Base-by-base conservation (phyloP, 306 rosid genomes). In the Carpinus viminea region DNA sequence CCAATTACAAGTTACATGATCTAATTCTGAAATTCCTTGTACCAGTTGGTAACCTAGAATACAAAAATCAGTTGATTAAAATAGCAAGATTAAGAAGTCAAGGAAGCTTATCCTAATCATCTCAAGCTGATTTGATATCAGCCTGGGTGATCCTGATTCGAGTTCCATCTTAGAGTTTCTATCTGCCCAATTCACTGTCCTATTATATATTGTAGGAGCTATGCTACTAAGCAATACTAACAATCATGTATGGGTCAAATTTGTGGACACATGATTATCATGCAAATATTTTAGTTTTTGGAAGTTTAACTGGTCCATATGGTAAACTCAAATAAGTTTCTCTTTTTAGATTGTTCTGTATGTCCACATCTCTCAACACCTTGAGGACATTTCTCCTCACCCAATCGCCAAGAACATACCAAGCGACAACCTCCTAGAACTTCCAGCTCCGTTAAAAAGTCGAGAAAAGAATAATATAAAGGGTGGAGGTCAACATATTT, bases 391-490 rank as follows among this genome's bases (percentile, higher is more conserved):
- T 53, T 53, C 21, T 16, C 21, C 8, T 53, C 21, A 53, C 57
- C 57, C 0, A 9, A 53, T 53, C 57, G 62, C 79, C 46, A 66
- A 46, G 74, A 28, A 83, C 15, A 57, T 51, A 65, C 12, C 82
- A 68, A 62, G 57, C 59, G 5, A 76, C 17, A 79, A 79, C 75
- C 56, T 77, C 75, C 74, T 57, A 50, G 51, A 74, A 78, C 80
- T 68, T 76, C 73, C 57, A 73, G 36, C 74, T 76, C 62, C 75
- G 31, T 54, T 45, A 60, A 73, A 69, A 60, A 45, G 74, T 78
- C 59, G 72, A 24, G 54, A 78, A 74, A 73, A 43, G 26, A 79
- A 41, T 28, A 38, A 36, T 36, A 36, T 36, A 36, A 36, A 36
- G 41, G 41, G 41, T 36, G 4, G 41, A 38, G 43, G 43, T 5